Conservation (phyloP, 768 basidiomycete species). For the Dioszegia crocea region DNA sequence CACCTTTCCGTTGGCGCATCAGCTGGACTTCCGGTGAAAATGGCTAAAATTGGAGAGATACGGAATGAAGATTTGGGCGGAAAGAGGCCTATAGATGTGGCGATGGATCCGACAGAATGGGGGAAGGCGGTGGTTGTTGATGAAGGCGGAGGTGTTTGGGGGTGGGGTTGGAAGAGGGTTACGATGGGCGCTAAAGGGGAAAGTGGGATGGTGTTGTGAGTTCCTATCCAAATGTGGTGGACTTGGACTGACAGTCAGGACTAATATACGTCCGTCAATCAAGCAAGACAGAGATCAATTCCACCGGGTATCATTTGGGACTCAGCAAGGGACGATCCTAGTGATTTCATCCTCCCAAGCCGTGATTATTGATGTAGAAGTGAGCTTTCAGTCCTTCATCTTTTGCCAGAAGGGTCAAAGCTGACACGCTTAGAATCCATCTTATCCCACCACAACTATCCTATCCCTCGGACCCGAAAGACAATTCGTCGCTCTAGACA, state of each 20-base stretch:
- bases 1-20: background rate
- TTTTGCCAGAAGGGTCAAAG: too few species aligned
- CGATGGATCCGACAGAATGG: constrained; percentile 26
- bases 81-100: constrained; percentile 25
- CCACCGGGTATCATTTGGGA: constrained; percentile 30
- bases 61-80: constrained; percentile 22
- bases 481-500: constrained; percentile 25
- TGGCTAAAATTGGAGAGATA: constrained; percentile 10
- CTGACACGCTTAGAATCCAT: background rate
- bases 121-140: constrained; percentile 26
- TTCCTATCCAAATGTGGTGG: background rate
- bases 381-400: constrained; percentile 7
- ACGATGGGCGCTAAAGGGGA: constrained; percentile 10
- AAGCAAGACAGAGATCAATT: constrained; percentile 18
- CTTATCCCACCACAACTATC: constrained; percentile 7
- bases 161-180: constrained; percentile 26
- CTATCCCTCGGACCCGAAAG: constrained; percentile 4
- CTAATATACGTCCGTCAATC: constrained; percentile 11
- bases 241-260: constrained; percentile 10
- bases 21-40: background rate
- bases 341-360: constrained; percentile 19
- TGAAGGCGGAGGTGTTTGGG: constrained; percentile 37
- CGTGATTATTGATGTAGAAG: constrained; percentile 23
- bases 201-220: constrained; percentile 26
- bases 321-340: constrained; percentile 21